Evolutionary conservation across 768 basidiomycete species (phyloP).

Genomic region (Cubamyces sp.): DNA sequence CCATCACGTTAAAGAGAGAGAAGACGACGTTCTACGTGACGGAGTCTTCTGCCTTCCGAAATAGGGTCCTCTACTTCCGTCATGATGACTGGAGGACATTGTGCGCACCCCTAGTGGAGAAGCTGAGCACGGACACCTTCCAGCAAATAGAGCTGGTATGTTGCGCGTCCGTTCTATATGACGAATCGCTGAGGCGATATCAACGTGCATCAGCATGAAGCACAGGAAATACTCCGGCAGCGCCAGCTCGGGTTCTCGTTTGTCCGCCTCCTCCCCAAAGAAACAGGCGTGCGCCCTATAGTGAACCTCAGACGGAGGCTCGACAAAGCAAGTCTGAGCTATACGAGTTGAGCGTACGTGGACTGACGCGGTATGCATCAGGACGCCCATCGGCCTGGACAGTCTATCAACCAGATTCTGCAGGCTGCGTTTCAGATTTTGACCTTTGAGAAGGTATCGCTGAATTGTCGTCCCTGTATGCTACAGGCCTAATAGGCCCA

Average conservation of each 20-base stretch:
- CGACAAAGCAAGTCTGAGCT: constrained; percentile 37
- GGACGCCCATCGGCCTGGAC: constrained; percentile 38
- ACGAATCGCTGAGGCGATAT: neutral
- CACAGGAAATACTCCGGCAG: constrained; percentile 66
- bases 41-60: constrained; percentile 83
- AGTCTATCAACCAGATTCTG: constrained; percentile 88
- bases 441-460: constrained; percentile 78
- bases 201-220: constrained; percentile 53
- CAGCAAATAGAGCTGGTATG: constrained; percentile 68
- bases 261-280: constrained; percentile 90
- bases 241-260: constrained; percentile 83
- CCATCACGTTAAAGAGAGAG: neutral
- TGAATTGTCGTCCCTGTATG: neutral
- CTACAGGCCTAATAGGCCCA: neutral
- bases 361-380: constrained; percentile 20
- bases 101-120: constrained; percentile 78
- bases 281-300: constrained; percentile 92
- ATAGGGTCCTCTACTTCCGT: constrained; percentile 86
- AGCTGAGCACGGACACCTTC: constrained; percentile 74
- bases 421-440: constrained; percentile 86
- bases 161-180: neutral
- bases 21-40: constrained; percentile 95
- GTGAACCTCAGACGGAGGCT: constrained; percentile 78
- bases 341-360: neutral
- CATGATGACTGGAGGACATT: constrained; percentile 93